Evolutionary conservation across 2,329 filamentous ascomycete species (phyloP), one percentile per base, ranked within the genome.

Genomic region (Colletotrichum zoysiae): DNA sequence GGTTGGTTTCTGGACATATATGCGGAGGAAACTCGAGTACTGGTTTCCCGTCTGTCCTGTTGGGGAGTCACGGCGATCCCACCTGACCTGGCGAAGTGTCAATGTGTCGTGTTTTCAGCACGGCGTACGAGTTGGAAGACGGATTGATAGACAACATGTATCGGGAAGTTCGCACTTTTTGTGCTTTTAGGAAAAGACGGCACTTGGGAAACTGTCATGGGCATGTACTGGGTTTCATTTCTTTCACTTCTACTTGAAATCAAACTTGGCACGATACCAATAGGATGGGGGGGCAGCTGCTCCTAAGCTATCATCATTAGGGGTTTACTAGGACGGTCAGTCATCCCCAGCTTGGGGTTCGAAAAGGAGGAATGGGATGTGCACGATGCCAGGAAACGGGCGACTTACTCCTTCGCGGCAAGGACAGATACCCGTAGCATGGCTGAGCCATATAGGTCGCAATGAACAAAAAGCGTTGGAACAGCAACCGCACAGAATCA

Each of bases 1-100:
- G 23, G 23, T 62, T 26, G 18, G 23, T 62, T 30, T 60, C n/a
- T 66, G 68, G 70, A 55, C 64, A 66, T 61, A 66, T 61, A 67
- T 59, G 61, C 67, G 67, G 64, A 60, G 38, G 56, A 61, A 40
- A 62, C 26, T 42, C 44, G 38, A 18, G 23, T 78, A 75, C 77
- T 77, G 78, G 78, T 77, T 74, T 74, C 77, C 74, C 77, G 78
- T 30, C 30, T 30, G 4, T 75, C 75, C 75, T 26, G 26, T 9
- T 48, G 20, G 20, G 46, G 20, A 12, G n/a, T 9, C 18, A 62
- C 59, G 64, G 48, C 46, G 51, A 51, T 51, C 69, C 53, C 69
- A 51, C 40, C 53, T 55, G 35, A 38, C 26, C 48, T 26, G 40
- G 46, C 38, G 68, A 61, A 42, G 46, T 40, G 40, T 30, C 30